phyloP scores from a whole-genome alignment of 2,329 filamentous ascomycete species.

The Septoria linicola region DNA sequence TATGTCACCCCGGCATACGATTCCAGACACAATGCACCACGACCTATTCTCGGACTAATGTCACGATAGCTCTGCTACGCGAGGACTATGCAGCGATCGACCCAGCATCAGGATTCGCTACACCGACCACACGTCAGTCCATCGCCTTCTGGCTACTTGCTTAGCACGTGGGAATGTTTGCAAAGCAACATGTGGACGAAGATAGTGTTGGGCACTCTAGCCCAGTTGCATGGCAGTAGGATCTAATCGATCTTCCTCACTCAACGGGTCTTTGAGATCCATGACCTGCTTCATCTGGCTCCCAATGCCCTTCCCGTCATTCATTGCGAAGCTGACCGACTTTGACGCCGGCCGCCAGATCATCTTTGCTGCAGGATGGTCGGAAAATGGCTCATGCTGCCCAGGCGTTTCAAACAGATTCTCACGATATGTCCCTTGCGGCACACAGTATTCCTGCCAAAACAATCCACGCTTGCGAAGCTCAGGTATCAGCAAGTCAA shows the following conservation, averaged over 20 bases:
- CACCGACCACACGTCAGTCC: no score
- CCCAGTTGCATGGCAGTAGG: conserved; percentile 22
- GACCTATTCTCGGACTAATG: background rate
- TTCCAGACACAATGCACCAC: background rate
- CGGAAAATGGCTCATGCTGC: conserved; percentile 50
- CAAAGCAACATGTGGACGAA: no score
- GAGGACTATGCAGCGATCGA: background rate
- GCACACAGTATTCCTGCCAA: conserved; percentile 54
- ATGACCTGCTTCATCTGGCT: conserved; percentile 5
- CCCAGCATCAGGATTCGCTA: no score
- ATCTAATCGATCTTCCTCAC: conserved; percentile 16
- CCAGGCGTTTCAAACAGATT: conserved; percentile 57
- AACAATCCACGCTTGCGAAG: conserved; percentile 59
- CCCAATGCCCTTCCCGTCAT: background rate
- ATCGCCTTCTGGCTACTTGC: no score
- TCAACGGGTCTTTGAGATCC: conserved; percentile 9
- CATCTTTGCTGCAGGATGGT: conserved; percentile 56
- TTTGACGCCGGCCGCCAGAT: conserved; percentile 31
- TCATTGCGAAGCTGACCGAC: conserved; percentile 4
- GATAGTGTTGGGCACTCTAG: background rate
- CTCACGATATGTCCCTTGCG: conserved; percentile 60
- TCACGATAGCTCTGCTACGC: background rate
- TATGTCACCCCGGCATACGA: background rate
- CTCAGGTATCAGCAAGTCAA: conserved; percentile 65
- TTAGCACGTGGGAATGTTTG: background rate